Conservation (phyloP, 2,329 filamentous ascomycete species). For the Annulohypoxylon truncatum region DNA sequence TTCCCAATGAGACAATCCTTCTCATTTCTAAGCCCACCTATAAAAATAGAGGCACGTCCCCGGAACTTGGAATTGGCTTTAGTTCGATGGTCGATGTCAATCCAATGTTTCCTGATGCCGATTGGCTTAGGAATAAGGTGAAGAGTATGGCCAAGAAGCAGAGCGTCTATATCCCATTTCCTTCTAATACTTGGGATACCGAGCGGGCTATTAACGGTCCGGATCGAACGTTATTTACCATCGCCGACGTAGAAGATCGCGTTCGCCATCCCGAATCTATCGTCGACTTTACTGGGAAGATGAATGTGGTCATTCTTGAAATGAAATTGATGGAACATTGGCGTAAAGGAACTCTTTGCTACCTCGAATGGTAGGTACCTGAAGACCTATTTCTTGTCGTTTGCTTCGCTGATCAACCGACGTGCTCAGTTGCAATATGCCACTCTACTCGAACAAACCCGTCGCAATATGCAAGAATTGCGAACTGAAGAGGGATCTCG, state of each 20-base stretch:
- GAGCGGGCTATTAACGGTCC: conserved; percentile 50
- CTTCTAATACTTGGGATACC: conserved; percentile 54
- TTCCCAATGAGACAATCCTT: conserved; percentile 61
- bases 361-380: conserved; percentile 56
- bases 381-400: neutral
- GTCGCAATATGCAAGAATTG: conserved; percentile 55
- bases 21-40: conserved; percentile 60
- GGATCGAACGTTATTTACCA: conserved; percentile 53
- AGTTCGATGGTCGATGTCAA: conserved; percentile 66
- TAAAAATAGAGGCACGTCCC: conserved; percentile 8
- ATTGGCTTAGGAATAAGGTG: conserved; percentile 64
- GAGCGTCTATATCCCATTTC: conserved; percentile 62
- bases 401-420: neutral
- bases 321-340: conserved; percentile 48
- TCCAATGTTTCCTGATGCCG: conserved; percentile 63
- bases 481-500: conserved; percentile 44
- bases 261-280: conserved; percentile 49
- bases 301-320: conserved; percentile 51
- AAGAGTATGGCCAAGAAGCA: conserved; percentile 60
- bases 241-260: conserved; percentile 58
- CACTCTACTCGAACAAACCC: conserved; percentile 63
- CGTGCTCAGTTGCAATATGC: conserved; percentile 60
- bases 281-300: conserved; percentile 55
- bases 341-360: conserved; percentile 54
- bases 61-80: conserved; percentile 51